Conservation (phyloP, 768 basidiomycete genomes). For the Phaeolepiota aurea region DNA sequence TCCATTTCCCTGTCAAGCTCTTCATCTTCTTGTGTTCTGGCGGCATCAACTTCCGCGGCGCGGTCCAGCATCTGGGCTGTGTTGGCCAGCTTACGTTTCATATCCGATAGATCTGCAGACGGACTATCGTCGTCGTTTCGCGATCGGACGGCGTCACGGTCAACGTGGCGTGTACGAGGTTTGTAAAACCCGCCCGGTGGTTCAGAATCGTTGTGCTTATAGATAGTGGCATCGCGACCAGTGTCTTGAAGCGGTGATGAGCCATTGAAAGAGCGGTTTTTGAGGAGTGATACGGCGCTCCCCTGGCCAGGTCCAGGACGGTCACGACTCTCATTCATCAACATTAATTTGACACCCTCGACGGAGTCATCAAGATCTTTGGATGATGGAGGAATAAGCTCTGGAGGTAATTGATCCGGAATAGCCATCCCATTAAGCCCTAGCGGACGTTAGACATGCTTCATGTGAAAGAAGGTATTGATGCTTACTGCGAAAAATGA, state of each 20-base stretch:
- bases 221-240: slow-evolving; percentile 82
- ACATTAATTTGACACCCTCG: slow-evolving; percentile 78
- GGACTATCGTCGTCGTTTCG: slow-evolving; percentile 59
- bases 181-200: slow-evolving; percentile 67
- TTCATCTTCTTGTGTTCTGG: slow-evolving; percentile 74
- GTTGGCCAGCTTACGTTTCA: slow-evolving; percentile 76
- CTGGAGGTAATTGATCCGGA: slow-evolving; percentile 78
- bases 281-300: slow-evolving; percentile 49
- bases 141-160: slow-evolving; percentile 74
- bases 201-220: slow-evolving; percentile 68
- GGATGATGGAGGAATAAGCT: slow-evolving; percentile 88
- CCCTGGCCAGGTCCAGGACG: slow-evolving; percentile 51
- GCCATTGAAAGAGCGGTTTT: slow-evolving; percentile 64
- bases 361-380: slow-evolving; percentile 86
- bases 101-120: slow-evolving; percentile 68
- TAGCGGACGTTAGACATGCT: slow-evolving; percentile 20
- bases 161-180: slow-evolving; percentile 74
- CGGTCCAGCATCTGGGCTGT: slow-evolving; percentile 78
- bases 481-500: slow-evolving; percentile 88
- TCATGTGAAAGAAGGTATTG: slow-evolving; percentile 1
- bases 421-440: slow-evolving; percentile 89
- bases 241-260: slow-evolving; percentile 44
- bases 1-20: slow-evolving; percentile 85
- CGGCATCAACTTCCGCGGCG: slow-evolving; percentile 51
- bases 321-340: slow-evolving; percentile 78